Percentiles rank a stretch among this genome's conserved stretches.
phyloP scores from a whole-genome alignment of 2,329 filamentous ascomycete genomes.

The Leptographium flavum region DNA sequence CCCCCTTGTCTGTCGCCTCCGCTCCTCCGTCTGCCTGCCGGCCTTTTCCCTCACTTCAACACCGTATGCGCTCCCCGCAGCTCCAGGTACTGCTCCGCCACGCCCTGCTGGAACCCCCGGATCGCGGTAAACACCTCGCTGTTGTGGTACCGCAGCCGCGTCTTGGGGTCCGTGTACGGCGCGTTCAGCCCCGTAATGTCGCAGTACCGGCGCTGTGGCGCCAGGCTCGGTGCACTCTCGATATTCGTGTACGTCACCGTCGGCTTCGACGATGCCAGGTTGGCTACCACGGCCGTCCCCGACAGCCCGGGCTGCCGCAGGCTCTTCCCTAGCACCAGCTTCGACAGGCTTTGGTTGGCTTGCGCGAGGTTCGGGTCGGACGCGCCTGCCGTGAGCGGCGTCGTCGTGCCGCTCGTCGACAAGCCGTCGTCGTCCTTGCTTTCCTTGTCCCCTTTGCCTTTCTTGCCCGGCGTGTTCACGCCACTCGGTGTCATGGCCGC shows the following conservation, averaged over 20 bases:
- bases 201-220: slow-evolving; percentile 79
- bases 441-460: slow-evolving; percentile 1
- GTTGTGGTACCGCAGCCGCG: slow-evolving; percentile 81
- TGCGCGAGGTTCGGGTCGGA: slow-evolving; percentile 60
- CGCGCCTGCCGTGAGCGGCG: slow-evolving; percentile 38
- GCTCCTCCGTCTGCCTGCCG: not conserved
- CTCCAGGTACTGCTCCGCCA: slow-evolving; percentile 78
- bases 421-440: slow-evolving; percentile 30
- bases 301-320: slow-evolving; percentile 32
- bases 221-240: slow-evolving; percentile 73
- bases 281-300: not conserved
- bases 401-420: slow-evolving; percentile 43
- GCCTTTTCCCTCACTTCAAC: slow-evolving; percentile 51
- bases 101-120: slow-evolving; percentile 63
- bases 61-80: slow-evolving; percentile 85
- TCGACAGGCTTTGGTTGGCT: slow-evolving; percentile 72
- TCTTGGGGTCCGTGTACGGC: slow-evolving; percentile 90
- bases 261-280: slow-evolving; percentile 35
- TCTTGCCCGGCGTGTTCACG: slow-evolving; percentile 48
- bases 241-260: slow-evolving; percentile 90
- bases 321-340: slow-evolving; percentile 78
- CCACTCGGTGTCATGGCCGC: slow-evolving; percentile 69
- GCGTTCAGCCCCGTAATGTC: slow-evolving; percentile 90
- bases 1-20: no score
- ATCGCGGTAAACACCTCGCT: slow-evolving; percentile 82